Evolutionary conservation across 306 rosid genomes (phyloP).

Genomic region (Chamaecrista fasciculata): DNA sequence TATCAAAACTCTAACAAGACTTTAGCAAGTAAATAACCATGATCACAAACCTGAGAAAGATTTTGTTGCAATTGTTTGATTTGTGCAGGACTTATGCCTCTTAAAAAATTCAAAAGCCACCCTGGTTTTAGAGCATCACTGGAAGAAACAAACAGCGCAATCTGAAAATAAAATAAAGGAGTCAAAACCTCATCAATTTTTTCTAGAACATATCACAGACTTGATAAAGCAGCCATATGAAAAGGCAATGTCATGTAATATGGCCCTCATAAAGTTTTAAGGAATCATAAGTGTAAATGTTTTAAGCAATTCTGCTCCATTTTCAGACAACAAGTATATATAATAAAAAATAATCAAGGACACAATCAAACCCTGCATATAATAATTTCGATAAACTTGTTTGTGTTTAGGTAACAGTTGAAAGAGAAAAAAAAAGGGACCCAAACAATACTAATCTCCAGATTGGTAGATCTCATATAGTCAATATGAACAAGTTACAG

Average conservation of each 20-base stretch:
- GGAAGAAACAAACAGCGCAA: slow-evolving; percentile 70
- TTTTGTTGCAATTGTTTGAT: slow-evolving; percentile 66
- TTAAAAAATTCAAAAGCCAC: slow-evolving; percentile 74
- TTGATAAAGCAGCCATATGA: slow-evolving; percentile 2
- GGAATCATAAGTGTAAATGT: background rate
- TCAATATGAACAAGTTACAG: background rate
- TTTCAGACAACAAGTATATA: slow-evolving; percentile 16
- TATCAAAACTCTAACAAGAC: background rate
- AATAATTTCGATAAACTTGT: background rate
- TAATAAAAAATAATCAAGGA: background rate
- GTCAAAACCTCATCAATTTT: slow-evolving; percentile 18
- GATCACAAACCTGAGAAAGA: slow-evolving; percentile 74
- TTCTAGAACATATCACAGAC: slow-evolving; percentile 17
- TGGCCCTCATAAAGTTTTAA: background rate
- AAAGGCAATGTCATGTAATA: background rate
- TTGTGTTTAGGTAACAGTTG: background rate
- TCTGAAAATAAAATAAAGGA: slow-evolving; percentile 36
- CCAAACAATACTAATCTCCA: background rate
- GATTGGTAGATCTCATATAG: background rate
- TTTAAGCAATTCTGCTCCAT: background rate
- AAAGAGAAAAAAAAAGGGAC: background rate
- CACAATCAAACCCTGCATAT: background rate
- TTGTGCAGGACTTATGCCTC: slow-evolving; percentile 45
- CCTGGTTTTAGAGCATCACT: slow-evolving; percentile 66
- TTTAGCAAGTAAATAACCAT: background rate